phyloP scores from a whole-genome alignment of 2,329 filamentous ascomycete species.

The Aspergillus alliaceus region DNA sequence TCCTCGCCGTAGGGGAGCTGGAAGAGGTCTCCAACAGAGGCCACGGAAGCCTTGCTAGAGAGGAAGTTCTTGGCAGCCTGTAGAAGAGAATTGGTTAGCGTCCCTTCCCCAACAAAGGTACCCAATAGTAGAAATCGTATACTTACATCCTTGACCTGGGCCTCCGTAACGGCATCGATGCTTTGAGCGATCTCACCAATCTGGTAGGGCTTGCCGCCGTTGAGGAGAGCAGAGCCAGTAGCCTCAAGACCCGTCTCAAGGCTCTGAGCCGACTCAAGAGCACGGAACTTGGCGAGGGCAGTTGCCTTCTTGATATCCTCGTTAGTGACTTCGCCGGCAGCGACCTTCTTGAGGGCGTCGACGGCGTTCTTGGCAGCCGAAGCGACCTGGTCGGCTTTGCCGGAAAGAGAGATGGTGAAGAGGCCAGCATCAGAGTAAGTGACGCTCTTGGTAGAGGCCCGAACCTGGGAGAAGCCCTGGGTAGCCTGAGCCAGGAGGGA shows the following conservation, averaged over 20 bases:
- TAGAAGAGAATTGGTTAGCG: conserved; percentile 22
- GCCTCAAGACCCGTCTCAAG: conserved; percentile 75
- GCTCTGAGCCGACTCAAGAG: conserved; percentile 78
- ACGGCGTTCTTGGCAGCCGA: conserved; percentile 74
- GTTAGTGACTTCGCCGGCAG: conserved; percentile 71
- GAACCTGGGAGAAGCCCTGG: conserved; percentile 64
- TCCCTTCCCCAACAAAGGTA: neutral
- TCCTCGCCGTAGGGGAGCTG: conserved; percentile 91
- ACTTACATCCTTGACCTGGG: conserved; percentile 81
- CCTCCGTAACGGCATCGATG: conserved; percentile 76
- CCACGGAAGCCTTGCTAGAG: conserved; percentile 83
- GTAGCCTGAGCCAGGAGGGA: conserved; percentile 81
- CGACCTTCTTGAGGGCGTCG: conserved; percentile 78
- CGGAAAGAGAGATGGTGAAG: conserved; percentile 77
- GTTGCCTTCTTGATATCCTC: conserved; percentile 91
- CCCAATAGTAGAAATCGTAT: neutral
- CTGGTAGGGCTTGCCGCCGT: conserved; percentile 79
- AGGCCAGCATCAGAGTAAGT: conserved; percentile 95
- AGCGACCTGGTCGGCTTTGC: conserved; percentile 70
- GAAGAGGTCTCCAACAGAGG: conserved; percentile 87
- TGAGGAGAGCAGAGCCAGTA: conserved; percentile 80
- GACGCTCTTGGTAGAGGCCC: conserved; percentile 72
- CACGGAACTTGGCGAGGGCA: conserved; percentile 89
- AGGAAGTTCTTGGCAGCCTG: conserved; percentile 87
- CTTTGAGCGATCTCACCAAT: conserved; percentile 75